These are phyloP conservation scores for Obelidium mucronatum DNA, from an alignment of 192 early-diverging fungal species.

Conservation along the genomic window DNA sequence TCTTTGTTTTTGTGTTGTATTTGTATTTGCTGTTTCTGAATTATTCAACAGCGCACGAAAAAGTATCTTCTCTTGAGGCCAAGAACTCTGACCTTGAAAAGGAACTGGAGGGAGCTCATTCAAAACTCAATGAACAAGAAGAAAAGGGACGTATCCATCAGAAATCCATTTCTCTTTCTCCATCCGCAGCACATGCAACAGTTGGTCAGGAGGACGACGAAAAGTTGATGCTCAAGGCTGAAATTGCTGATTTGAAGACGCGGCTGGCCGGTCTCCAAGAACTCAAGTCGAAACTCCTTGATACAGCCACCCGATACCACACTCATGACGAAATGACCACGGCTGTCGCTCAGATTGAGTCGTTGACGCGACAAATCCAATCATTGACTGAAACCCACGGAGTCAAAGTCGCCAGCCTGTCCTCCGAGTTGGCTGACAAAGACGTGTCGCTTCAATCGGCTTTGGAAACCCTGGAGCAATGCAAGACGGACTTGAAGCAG, in stretches of 20 bases:
- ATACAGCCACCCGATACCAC: conserved; percentile 15
- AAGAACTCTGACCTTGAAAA: conserved; percentile 8
- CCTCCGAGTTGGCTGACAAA: neutral
- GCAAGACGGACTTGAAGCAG: neutral
- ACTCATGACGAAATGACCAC: conserved; percentile 10
- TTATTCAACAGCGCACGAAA: neutral
- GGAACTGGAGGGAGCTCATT: neutral
- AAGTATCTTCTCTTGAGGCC: neutral
- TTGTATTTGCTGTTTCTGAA: neutral
- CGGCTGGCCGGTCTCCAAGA: conserved; percentile 28
- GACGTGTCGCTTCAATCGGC: neutral
- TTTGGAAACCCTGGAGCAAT: neutral
- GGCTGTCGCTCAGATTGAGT: conserved; percentile 8
- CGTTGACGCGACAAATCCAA: neutral
- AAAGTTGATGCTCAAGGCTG: conserved; percentile 16
- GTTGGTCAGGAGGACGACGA: conserved; percentile 11
- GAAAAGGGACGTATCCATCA: neutral
- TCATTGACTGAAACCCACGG: neutral
- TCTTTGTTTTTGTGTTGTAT: neutral
- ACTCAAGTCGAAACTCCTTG: conserved; percentile 9
- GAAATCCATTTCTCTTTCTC: neutral
- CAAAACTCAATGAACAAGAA: neutral
- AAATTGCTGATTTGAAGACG: conserved; percentile 19
- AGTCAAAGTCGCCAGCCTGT: neutral
- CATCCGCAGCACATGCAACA: neutral